phyloP scores from a whole-genome alignment of 306 rosid genomes.

The Cicer chorassanicum region DNA sequence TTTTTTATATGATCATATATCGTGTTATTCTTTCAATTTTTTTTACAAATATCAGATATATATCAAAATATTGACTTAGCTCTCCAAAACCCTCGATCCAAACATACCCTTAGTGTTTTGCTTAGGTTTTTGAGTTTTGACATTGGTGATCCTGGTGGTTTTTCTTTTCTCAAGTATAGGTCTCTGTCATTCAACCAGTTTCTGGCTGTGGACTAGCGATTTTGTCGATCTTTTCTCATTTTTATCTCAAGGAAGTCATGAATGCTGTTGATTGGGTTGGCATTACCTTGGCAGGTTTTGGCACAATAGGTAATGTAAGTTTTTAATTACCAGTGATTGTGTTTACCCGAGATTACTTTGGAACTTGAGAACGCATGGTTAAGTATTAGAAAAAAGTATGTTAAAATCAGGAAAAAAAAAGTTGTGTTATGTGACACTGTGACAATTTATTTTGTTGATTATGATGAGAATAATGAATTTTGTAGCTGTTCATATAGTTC shows the following conservation, averaged over 20 bases:
- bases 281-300: conserved; percentile 86
- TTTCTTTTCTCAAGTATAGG: conserved; percentile 56
- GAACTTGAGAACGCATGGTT: not conserved
- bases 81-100: no score
- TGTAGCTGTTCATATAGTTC: not conserved
- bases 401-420: not conserved
- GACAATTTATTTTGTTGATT: conserved; percentile 27
- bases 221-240: conserved; percentile 92
- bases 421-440: conserved; percentile 25
- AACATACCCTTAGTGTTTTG: not conserved
- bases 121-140: not conserved
- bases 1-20: no score
- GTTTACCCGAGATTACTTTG: conserved; percentile 11
- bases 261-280: conserved; percentile 95
- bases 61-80: no score
- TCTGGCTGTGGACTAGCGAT: conserved; percentile 98
- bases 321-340: conserved; percentile 35
- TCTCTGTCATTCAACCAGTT: conserved; percentile 95
- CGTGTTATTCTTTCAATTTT: no score
- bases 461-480: not conserved
- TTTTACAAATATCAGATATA: no score
- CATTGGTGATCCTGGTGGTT: conserved; percentile 36
- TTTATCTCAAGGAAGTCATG: conserved; percentile 94
- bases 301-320: conserved; percentile 96
- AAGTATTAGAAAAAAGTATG: not conserved